Evolutionary conservation across 331 rosid species (phyloP).

Genomic region (Dryas integrifolia): DNA sequence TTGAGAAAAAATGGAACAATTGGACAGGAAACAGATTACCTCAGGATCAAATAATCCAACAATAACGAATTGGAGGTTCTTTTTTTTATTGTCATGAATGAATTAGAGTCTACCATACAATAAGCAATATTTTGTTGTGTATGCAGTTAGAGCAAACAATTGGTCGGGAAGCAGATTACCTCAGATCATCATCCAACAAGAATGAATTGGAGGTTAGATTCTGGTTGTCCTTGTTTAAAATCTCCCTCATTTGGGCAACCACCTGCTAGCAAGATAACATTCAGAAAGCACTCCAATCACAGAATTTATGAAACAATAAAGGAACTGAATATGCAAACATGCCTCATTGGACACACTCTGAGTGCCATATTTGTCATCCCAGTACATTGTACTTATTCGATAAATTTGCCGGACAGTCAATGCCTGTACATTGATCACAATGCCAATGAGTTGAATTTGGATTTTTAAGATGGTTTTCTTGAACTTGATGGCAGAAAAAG

Average conservation of each 20-base stretch:
- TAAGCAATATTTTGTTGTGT: not conserved
- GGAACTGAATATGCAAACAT: conserved; percentile 41
- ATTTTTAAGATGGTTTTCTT: not conserved
- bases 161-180: conserved; percentile 42
- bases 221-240: conserved; percentile 80
- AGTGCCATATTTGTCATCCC: conserved; percentile 99
- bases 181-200: conserved; percentile 93
- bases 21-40: conserved; percentile 43
- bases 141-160: not conserved
- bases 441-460: conserved; percentile 11
- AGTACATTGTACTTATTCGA: conserved; percentile 97
- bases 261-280: conserved; percentile 55
- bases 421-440: conserved; percentile 46
- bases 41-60: conserved; percentile 85
- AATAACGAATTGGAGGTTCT: conserved; percentile 82
- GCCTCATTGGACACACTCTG: conserved; percentile 98
- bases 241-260: conserved; percentile 94
- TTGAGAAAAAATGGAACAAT: not conserved
- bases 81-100: no score
- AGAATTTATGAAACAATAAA: conserved; percentile 12
- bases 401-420: conserved; percentile 95
- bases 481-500: not conserved
- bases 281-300: conserved; percentile 20
- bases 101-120: not conserved
- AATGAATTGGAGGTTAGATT: conserved; percentile 88